Conservation (phyloP, 2,329 filamentous ascomycete species). For the Huntiella decipiens region DNA sequence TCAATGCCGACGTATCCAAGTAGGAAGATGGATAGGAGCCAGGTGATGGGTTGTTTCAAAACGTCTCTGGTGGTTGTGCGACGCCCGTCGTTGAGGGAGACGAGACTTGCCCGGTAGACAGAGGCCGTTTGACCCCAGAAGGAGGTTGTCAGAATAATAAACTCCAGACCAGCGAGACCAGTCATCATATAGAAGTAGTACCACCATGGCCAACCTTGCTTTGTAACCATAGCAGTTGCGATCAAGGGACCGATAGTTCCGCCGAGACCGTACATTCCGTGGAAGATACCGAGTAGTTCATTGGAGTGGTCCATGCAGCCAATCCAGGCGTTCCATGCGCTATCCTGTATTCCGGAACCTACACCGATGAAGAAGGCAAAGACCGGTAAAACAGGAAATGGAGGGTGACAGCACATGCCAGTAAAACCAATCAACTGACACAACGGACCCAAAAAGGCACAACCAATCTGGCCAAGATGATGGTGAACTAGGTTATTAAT, state of each 20-base stretch:
- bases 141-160: slow-evolving; percentile 28
- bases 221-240: slow-evolving; percentile 54
- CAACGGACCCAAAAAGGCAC: slow-evolving; percentile 44
- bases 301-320: slow-evolving; percentile 58
- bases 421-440: slow-evolving; percentile 48
- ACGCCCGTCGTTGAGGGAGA: slow-evolving; percentile 17
- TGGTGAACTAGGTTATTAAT: slow-evolving; percentile 47
- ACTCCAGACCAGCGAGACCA: slow-evolving; percentile 35
- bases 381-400: slow-evolving; percentile 46
- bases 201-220: slow-evolving; percentile 45
- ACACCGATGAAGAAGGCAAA: slow-evolving; percentile 48
- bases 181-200: slow-evolving; percentile 61
- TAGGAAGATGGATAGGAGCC: slow-evolving; percentile 56
- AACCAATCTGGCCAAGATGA: slow-evolving; percentile 48
- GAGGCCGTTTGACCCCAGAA: slow-evolving; percentile 46
- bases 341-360: slow-evolving; percentile 50
- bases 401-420: slow-evolving; percentile 46
- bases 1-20: slow-evolving; percentile 65
- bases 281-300: slow-evolving; percentile 53
- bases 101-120: slow-evolving; percentile 28
- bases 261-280: slow-evolving; percentile 53
- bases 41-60: slow-evolving; percentile 39
- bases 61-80: slow-evolving; percentile 27
- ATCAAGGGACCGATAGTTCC: slow-evolving; percentile 51
- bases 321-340: slow-evolving; percentile 39